A percentile compares a stretch with the other conserved stretches of the same genome.
Conservation (phyloP, 768 basidiomycete species). For the Tylopilus subfusipes region DNA sequence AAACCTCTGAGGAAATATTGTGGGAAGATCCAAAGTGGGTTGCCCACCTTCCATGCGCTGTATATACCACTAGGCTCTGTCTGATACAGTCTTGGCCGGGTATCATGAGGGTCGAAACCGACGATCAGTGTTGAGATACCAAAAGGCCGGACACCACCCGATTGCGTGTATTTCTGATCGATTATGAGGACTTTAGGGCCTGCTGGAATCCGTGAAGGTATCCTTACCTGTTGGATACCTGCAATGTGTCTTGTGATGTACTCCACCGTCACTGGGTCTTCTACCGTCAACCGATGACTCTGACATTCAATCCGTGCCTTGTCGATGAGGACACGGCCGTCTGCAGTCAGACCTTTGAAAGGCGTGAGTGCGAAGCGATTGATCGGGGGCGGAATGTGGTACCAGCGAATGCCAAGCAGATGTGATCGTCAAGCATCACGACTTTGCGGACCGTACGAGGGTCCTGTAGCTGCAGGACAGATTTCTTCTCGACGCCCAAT, state of each 20-base stretch:
- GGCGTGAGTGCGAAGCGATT: constrained; percentile 8
- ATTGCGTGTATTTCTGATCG: constrained; percentile 89
- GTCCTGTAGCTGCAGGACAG: constrained; percentile 94
- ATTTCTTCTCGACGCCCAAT: constrained; percentile 98
- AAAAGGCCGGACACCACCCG: constrained; percentile 96
- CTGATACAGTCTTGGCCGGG: constrained; percentile 84
- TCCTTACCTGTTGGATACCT: constrained; percentile 91
- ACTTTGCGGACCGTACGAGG: constrained; percentile 97
- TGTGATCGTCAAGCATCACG: constrained; percentile 96
- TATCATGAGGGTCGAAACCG: constrained; percentile 94
- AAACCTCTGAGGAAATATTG: not conserved
- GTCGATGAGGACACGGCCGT: constrained; percentile 96
- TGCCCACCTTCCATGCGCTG: constrained; percentile 91
- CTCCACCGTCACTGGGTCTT: constrained; percentile 97
- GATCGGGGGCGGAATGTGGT: constrained; percentile 21
- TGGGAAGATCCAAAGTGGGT: not conserved
- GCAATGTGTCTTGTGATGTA: constrained; percentile 98
- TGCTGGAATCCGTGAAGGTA: not conserved
- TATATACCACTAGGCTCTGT: constrained; percentile 98
- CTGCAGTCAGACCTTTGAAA: constrained; percentile 83
- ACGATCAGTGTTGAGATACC: constrained; percentile 96
- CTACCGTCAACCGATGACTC: constrained; percentile 93
- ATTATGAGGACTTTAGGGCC: not conserved
- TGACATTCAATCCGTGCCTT: constrained; percentile 98
- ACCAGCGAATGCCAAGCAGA: constrained; percentile 98